Conservation (phyloP, 1,284 basidiomycete species). For the Moniliella sp. region DNA sequence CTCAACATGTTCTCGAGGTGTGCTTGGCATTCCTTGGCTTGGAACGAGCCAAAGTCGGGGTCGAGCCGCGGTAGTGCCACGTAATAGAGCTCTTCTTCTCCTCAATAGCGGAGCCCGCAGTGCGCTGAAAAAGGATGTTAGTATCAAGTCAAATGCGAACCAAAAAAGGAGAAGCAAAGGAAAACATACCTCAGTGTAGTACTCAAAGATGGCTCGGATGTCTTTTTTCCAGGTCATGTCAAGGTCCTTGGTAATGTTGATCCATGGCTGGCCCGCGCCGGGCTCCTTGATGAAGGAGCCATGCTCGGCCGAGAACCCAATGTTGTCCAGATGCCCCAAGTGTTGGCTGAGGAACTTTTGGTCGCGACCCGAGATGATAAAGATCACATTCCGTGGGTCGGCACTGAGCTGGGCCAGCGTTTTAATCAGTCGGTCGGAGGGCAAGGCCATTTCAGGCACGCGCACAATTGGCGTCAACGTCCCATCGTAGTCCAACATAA, state of each 20-base stretch:
- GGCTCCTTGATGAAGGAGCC: slow-evolving; percentile 72
- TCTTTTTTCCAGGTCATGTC: slow-evolving; percentile 98
- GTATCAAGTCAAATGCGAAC: not conserved
- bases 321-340: slow-evolving; percentile 56
- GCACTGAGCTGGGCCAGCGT: slow-evolving; percentile 51
- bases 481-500: slow-evolving; percentile 92
- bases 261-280: slow-evolving; percentile 47
- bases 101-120: slow-evolving; percentile 84
- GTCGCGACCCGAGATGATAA: slow-evolving; percentile 94
- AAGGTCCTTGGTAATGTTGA: slow-evolving; percentile 65
- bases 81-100: slow-evolving; percentile 89
- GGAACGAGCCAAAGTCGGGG: slow-evolving; percentile 60
- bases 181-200: slow-evolving; percentile 60
- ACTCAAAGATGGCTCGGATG: slow-evolving; percentile 80
- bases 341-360: slow-evolving; percentile 73
- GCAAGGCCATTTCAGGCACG: slow-evolving; percentile 65
- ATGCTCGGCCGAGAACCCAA: slow-evolving; percentile 89
- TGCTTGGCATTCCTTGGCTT: slow-evolving; percentile 70
- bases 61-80: slow-evolving; percentile 90
- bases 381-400: slow-evolving; percentile 73
- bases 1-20: slow-evolving; percentile 60
- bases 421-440: slow-evolving; percentile 52
- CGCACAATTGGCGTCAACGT: slow-evolving; percentile 93
- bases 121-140: too few species aligned
- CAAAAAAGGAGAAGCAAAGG: not conserved